Base-by-base conservation (phyloP, 106 monocot genomes). In the Ottelia alismoides region DNA sequence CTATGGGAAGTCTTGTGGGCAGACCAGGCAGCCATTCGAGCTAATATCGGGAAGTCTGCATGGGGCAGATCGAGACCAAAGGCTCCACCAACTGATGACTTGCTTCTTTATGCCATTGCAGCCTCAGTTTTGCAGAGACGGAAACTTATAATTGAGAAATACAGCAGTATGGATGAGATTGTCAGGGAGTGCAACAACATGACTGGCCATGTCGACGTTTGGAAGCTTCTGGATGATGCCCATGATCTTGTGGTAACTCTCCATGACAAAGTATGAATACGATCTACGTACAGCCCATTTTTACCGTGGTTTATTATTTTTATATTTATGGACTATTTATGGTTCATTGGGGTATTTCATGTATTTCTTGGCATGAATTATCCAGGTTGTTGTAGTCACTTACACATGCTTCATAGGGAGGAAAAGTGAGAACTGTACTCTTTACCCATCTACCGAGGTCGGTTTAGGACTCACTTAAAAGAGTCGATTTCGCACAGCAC, bases 1-100 rank as follows among this genome's bases (percentile, higher is more conserved):
- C 52, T 94, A 4, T 94, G 94, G 94, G 94, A 94, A 64, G 94
- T 84, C 12, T 73, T 94, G 81, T 94, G 88, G 88, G 94, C 88
- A 0, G 88, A 88, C 51, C 94, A 94, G 63, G 71, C 79, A 47
- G 86, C 86, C 1, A 73, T 79, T 19, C 63, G 87, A 22, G 71
- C 76, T 1, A 81, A 81, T n/a, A 64, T 83, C 12, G 78, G 71
- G 35, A 77, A 70, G 29, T 77, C 75, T 1, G 64, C 78, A 23
- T 69, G 70, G 76, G 70, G 71, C 3, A 63, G 68, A 64, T 70
- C 64, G 20, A 68, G 72, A 45, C 25, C 40, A 31, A 49, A 64
- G 22, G 76, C 83, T 6, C 92, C 92, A 0, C 92, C 92, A 0
- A 87, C 86, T 9, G 86, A 92, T 20, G 92, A 92, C 53, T 47